Evolutionary conservation across 2,329 filamentous ascomycete genomes (phyloP).

Genomic region (Colletotrichum eleusines): DNA sequence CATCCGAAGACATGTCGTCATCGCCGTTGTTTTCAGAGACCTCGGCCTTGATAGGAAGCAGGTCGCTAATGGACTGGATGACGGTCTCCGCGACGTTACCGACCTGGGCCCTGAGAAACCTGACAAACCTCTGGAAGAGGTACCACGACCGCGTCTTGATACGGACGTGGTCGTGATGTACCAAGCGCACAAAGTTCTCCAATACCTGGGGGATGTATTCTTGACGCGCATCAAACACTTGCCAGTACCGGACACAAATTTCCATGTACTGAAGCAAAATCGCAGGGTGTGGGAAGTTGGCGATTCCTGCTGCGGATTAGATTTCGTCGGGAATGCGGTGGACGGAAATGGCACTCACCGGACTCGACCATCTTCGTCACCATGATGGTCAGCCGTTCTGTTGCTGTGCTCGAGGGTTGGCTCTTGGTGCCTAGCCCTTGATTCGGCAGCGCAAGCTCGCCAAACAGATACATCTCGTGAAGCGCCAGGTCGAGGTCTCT

Average conservation of each 20-base stretch:
- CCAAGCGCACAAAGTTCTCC: constrained; percentile 90
- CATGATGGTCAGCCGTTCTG: constrained; percentile 87
- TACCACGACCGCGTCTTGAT: constrained; percentile 96
- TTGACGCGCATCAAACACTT: constrained; percentile 89
- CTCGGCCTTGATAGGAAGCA: constrained; percentile 92
- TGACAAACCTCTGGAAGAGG: constrained; percentile 92
- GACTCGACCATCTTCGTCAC: constrained; percentile 97
- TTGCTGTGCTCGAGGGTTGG: constrained; percentile 81
- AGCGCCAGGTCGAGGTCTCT: constrained; percentile 93
- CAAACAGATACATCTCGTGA: constrained; percentile 95
- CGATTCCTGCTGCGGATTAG: constrained; percentile 72
- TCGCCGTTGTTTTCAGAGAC: constrained; percentile 81
- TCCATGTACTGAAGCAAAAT: constrained; percentile 98
- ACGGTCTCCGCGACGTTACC: constrained; percentile 92
- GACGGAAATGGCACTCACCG: constrained; percentile 65
- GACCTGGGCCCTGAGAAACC: constrained; percentile 85
- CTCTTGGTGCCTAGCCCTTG: constrained; percentile 89
- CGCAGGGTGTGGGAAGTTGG: constrained; percentile 87
- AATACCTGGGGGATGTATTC: constrained; percentile 87
- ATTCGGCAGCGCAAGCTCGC: constrained; percentile 90
- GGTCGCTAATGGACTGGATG: constrained; percentile 88
- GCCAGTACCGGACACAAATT: constrained; percentile 93
- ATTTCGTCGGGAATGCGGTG: constrained; percentile 27
- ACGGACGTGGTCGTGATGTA: constrained; percentile 88
- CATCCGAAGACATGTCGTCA: constrained; percentile 95